Conservation (phyloP, 1,284 basidiomycete genomes). For the Erythrobasidium hasegawianum region DNA sequence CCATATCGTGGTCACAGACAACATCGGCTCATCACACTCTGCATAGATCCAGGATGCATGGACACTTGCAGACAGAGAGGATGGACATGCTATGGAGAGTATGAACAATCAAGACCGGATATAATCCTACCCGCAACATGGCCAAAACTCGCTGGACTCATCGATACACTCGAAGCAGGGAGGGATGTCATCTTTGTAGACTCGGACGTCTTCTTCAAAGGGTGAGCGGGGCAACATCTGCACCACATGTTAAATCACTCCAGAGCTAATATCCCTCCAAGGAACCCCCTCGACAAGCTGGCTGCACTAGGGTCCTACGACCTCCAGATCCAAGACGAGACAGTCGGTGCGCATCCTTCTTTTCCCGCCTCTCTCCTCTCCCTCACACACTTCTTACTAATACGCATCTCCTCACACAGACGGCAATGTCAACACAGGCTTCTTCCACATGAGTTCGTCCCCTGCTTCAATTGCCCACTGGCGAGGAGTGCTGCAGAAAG, state of each 20-base stretch:
- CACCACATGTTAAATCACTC: no score
- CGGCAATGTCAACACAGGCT: conserved; percentile 35
- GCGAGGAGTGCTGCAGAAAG: conserved; percentile 30
- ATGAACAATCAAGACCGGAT: conserved; percentile 23
- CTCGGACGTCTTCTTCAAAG: conserved; percentile 35
- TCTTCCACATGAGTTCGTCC: conserved; percentile 28
- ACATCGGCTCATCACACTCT: conserved; percentile 25
- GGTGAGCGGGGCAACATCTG: no score
- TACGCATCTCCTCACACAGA: no score
- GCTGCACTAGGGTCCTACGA: conserved; percentile 22
- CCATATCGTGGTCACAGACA: conserved; percentile 7
- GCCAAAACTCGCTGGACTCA: conserved; percentile 33
- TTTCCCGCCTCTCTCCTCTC: not conserved
- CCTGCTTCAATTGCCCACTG: conserved; percentile 14
- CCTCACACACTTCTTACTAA: no score
- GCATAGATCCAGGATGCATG: conserved; percentile 34
- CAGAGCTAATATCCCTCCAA: no score
- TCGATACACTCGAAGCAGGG: conserved; percentile 33
- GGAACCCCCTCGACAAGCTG: conserved; percentile 26
- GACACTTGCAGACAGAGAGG: conserved; percentile 14
- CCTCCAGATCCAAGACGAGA: conserved; percentile 34
- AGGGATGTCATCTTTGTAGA: conserved; percentile 35
- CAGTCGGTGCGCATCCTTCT: not conserved
- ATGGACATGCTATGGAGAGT: conserved; percentile 35
- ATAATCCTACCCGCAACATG: conserved; percentile 26